Percentiles rank a stretch among this genome's conserved stretches.
Conservation (phyloP, 345 rosid genomes). For the Eucalyptus curtisii region DNA sequence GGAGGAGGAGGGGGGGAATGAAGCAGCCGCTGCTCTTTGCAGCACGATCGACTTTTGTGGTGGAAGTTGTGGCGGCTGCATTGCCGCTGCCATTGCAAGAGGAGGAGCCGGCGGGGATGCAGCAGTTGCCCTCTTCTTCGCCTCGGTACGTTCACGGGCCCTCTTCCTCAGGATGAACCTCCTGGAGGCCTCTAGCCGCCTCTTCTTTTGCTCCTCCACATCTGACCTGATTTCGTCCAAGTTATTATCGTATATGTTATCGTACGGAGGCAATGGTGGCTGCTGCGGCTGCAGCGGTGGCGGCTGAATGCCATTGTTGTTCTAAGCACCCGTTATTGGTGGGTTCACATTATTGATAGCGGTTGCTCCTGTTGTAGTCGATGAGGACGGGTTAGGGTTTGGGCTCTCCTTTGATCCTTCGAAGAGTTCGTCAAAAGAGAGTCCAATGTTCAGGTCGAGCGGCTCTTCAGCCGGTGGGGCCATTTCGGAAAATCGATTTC, state of each 20-base stretch:
- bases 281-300: neutral
- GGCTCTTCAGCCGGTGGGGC: neutral
- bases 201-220: neutral
- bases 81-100: neutral
- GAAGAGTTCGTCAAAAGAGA: neutral
- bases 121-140: neutral
- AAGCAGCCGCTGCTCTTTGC: neutral
- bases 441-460: neutral
- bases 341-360: neutral
- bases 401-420: neutral
- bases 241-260: neutral
- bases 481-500: neutral
- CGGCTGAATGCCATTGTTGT: neutral
- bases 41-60: accelerated
- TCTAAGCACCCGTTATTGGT: neutral
- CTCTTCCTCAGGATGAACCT: neutral
- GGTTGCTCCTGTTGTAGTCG: neutral
- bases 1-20: neutral
- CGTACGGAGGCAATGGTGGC: neutral
- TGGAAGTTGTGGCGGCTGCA: neutral
- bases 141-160: neutral
- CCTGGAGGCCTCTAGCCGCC: neutral
- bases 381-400: neutral
- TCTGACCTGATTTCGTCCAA: neutral
- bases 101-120: neutral